A percentile compares a stretch with the other conserved stretches of the same genome.
phyloP scores from a whole-genome alignment of 2,329 filamentous ascomycete species.

The Anthostomella pinea region DNA sequence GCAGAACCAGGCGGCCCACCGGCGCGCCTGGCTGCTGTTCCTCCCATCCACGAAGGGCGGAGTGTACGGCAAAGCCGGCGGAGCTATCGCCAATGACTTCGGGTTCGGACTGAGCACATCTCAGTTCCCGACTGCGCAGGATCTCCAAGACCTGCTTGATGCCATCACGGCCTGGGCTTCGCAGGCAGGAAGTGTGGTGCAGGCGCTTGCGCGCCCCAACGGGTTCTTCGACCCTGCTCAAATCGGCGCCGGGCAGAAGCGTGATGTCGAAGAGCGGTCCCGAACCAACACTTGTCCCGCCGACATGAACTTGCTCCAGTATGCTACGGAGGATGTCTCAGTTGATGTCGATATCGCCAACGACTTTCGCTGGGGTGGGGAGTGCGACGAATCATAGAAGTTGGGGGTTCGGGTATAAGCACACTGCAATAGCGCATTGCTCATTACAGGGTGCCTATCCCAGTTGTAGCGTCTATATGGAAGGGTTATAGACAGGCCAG shows the following conservation, averaged over 20 bases:
- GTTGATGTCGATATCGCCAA: background rate
- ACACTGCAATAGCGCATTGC: no score
- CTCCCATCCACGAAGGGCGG: background rate
- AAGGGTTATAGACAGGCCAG: no score
- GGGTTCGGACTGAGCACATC: constrained; percentile 1
- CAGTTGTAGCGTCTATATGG: no score
- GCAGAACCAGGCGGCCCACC: background rate
- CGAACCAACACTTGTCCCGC: background rate
- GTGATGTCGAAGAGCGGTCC: background rate
- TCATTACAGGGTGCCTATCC: no score
- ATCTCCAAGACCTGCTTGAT: constrained; percentile 1
- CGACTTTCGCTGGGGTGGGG: background rate
- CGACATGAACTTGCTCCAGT: background rate
- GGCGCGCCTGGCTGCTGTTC: background rate
- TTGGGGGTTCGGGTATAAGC: no score
- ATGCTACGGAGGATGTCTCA: background rate
- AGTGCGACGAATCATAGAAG: constrained; percentile 48
- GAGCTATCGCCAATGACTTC: background rate
- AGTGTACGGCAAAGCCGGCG: background rate
- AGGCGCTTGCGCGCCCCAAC: constrained; percentile 4
- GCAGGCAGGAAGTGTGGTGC: background rate
- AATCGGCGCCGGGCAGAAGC: constrained; percentile 1
- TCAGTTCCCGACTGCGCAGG: background rate
- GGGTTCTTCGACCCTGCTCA: constrained; percentile 3
- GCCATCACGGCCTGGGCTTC: constrained; percentile 1